Evolutionary conservation across 305 asterid genomes (phyloP).

Genomic region (Withania somnifera): DNA sequence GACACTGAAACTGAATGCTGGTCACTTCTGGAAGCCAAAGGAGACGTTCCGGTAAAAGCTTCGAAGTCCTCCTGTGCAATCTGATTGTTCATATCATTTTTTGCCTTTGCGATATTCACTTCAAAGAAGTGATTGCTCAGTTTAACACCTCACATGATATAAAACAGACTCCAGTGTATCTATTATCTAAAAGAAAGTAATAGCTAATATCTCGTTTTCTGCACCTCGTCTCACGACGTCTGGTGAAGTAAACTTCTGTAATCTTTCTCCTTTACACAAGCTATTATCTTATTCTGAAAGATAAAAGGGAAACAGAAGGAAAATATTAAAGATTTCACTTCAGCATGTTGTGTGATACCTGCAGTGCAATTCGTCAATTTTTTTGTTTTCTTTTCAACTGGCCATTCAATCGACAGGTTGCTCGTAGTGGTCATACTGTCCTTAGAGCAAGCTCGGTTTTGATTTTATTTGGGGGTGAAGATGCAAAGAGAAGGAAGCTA

Average conservation of each 20-base stretch:
- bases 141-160: neutral
- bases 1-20: conserved; percentile 97
- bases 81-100: neutral
- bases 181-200: neutral
- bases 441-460: conserved; percentile 75
- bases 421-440: conserved; percentile 94
- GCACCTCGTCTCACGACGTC: neutral
- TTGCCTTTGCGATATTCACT: neutral
- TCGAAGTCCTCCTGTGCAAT: neutral
- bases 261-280: neutral
- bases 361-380: neutral
- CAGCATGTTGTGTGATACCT: neutral
- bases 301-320: neutral
- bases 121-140: neutral
- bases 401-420: conserved; percentile 43
- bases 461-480: conserved; percentile 96
- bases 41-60: conserved; percentile 78
- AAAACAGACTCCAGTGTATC: neutral
- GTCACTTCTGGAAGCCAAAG: conserved; percentile 88
- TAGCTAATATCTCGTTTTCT: neutral
- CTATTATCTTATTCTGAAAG: neutral
- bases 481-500: conserved; percentile 63
- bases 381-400: conserved; percentile 9
- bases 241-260: neutral
- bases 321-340: neutral